Conservation (phyloP, 331 rosid species). For the Arachis monticola region DNA sequence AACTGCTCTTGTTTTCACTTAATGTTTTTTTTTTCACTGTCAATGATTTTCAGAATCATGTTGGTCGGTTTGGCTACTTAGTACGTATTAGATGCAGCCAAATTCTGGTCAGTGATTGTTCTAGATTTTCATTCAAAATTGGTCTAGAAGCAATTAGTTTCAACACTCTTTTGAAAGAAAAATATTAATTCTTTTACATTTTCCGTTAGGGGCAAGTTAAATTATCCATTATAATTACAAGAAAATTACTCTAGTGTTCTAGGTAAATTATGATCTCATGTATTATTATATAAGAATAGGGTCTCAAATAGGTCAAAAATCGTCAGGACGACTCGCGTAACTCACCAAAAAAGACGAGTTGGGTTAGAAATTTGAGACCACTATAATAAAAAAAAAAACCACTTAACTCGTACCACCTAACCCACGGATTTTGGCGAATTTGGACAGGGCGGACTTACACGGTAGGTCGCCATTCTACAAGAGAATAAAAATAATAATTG, state of each 20-base stretch:
- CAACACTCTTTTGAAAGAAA: neutral
- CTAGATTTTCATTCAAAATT: neutral
- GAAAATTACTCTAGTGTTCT: neutral
- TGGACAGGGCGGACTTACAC: no score
- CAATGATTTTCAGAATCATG: neutral
- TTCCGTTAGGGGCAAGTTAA: neutral
- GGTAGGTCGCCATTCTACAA: no score
- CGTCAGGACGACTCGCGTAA: no score
- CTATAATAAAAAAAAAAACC: no score
- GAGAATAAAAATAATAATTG: no score
- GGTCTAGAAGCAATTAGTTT: neutral
- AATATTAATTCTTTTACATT: neutral
- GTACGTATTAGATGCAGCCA: neutral
- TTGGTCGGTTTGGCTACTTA: neutral
- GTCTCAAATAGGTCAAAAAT: no score
- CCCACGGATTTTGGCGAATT: no score
- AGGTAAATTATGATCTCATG: no score
- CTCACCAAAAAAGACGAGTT: no score
- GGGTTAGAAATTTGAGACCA: no score
- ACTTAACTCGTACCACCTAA: no score
- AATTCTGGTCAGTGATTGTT: neutral
- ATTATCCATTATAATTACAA: neutral
- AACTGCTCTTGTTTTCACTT: neutral
- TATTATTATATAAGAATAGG: no score
- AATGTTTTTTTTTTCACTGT: neutral